Evolutionary conservation across 1,139 yeast genomes (phyloP).

Genomic region (Geotrichum candidum): DNA sequence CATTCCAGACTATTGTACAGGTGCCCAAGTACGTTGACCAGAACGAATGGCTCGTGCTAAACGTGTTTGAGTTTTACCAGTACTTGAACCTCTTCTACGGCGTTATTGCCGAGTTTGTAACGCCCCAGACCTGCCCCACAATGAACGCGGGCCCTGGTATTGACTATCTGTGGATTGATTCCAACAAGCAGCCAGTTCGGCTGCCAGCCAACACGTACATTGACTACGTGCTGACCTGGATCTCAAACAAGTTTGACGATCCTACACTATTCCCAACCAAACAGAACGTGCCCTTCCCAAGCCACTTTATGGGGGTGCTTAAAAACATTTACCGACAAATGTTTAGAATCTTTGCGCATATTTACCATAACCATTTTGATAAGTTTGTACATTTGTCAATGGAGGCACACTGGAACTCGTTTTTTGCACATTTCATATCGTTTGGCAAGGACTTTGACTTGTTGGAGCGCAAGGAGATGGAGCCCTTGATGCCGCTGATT

Average conservation of each 20-base stretch:
- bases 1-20: conserved; percentile 91
- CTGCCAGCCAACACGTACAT: conserved; percentile 91
- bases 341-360: conserved; percentile 95
- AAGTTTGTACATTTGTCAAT: conserved; percentile 80
- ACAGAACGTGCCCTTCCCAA: conserved; percentile 86
- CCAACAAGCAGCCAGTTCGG: conserved; percentile 67
- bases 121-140: conserved; percentile 82
- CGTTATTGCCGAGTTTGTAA: conserved; percentile 78
- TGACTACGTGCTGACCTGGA: conserved; percentile 89
- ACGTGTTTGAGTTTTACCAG: conserved; percentile 82
- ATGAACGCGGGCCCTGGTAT: conserved; percentile 95
- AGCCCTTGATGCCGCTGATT: conserved; percentile 70
- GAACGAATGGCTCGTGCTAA: conserved; percentile 93
- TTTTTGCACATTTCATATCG: conserved; percentile 91
- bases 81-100: conserved; percentile 85
- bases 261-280: conserved; percentile 89
- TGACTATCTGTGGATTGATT: conserved; percentile 87
- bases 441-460: conserved; percentile 79
- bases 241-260: conserved; percentile 78
- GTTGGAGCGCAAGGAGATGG: conserved; percentile 71
- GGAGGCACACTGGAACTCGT: conserved; percentile 98
- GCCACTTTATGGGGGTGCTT: conserved; percentile 72
- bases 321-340: conserved; percentile 84
- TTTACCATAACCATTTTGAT: conserved; percentile 91
- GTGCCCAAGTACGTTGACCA: conserved; percentile 90